Evolutionary conservation across 495 filamentous ascomycete genomes (phyloP).

Genomic region (Tuber microsphaerosporum): DNA sequence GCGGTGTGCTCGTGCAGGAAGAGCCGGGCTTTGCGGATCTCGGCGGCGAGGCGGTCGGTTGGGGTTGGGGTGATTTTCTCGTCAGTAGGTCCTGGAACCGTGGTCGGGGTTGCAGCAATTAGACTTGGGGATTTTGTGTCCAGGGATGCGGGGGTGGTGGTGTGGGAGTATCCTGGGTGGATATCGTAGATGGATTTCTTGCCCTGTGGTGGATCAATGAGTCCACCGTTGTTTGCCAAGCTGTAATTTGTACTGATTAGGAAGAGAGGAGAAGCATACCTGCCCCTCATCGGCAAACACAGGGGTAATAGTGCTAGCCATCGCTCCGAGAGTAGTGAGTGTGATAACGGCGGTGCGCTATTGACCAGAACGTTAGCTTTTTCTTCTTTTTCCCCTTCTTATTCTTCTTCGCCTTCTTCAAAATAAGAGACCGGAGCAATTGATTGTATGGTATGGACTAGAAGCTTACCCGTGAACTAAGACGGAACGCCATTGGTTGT

Average conservation of each 20-base stretch:
- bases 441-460: background rate
- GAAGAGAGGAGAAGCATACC: background rate
- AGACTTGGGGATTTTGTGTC: background rate
- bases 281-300: background rate
- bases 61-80: conserved; percentile 56
- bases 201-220: conserved; percentile 19
- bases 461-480: background rate
- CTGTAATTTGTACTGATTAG: background rate
- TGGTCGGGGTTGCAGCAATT: conserved; percentile 22
- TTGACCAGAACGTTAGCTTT: background rate
- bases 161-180: conserved; percentile 44
- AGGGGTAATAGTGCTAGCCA: background rate
- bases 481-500: background rate
- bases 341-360: background rate
- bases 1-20: conserved; percentile 68
- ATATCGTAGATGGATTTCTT: conserved; percentile 89
- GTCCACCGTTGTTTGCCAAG: background rate
- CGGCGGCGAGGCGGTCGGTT: conserved; percentile 79
- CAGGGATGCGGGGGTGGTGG: conserved; percentile 25
- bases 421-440: background rate
- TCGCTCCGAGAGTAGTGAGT: background rate
- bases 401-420: background rate
- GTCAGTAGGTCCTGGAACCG: conserved; percentile 18
- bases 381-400: background rate
- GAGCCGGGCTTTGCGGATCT: conserved; percentile 72